These are phyloP conservation scores for Avena insularis DNA, from an alignment of 176 grass and related monocot species.

Conservation along the genomic window DNA sequence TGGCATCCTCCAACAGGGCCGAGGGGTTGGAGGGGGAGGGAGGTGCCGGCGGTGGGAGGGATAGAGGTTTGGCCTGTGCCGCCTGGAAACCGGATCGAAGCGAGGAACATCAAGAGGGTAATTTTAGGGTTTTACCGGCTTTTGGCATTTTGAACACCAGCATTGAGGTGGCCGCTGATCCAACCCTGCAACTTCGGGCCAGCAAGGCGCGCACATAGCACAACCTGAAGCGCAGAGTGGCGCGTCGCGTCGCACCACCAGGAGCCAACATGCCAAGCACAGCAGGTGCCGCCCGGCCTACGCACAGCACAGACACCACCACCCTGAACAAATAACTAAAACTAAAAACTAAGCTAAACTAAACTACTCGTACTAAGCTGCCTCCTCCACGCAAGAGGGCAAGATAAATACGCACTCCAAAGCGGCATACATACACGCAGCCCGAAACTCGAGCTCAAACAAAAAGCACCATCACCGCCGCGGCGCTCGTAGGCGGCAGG, in stretches of 20 bases:
- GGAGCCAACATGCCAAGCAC: constrained; percentile 35
- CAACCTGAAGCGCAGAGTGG: constrained; percentile 20
- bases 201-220: constrained; percentile 48
- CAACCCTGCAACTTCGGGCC: not conserved
- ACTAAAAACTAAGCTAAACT: not conserved
- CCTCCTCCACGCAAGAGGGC: not conserved
- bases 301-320: not conserved
- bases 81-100: too few relatives aligned
- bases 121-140: too few relatives aligned
- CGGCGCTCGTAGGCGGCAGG: not conserved
- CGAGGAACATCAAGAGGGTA: too few relatives aligned
- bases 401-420: constrained; percentile 61
- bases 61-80: too few relatives aligned
- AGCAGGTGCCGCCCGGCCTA: constrained; percentile 10
- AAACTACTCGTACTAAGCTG: constrained; percentile 17
- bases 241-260: constrained; percentile 13
- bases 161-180: too few relatives aligned
- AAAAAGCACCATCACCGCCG: not conserved
- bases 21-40: too few relatives aligned
- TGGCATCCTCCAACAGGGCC: too few relatives aligned
- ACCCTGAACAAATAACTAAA: not conserved
- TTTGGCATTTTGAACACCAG: too few relatives aligned
- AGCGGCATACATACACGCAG: constrained; percentile 43
- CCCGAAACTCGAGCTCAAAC: constrained; percentile 36
- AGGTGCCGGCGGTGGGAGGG: too few relatives aligned